Evolutionary conservation across 306 rosid genomes (phyloP).

Genomic region (Trichosanthes cucumerina): DNA sequence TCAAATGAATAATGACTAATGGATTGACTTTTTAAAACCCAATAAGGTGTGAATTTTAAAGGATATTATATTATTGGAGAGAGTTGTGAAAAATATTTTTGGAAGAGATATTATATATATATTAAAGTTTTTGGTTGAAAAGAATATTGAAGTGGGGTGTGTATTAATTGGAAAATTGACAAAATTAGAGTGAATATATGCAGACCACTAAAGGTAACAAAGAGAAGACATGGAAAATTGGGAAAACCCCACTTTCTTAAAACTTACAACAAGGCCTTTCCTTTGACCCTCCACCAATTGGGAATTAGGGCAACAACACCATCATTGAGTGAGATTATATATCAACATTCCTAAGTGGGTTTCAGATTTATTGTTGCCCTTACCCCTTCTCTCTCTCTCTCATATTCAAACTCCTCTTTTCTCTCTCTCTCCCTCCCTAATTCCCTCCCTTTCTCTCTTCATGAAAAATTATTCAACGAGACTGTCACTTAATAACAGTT

Average conservation of each 20-base stretch:
- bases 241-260: conserved; percentile 27
- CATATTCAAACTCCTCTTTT: background rate
- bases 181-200: background rate
- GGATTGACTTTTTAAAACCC: too few species aligned
- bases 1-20: background rate
- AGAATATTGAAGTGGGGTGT: background rate
- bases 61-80: background rate
- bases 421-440: background rate
- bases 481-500: too few species aligned
- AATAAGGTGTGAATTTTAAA: too few species aligned
- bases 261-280: background rate
- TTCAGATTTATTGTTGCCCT: conserved; percentile 7
- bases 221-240: background rate
- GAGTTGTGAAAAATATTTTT: background rate
- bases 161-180: background rate
- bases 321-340: conserved; percentile 20
- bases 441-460: background rate
- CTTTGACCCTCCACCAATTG: conserved; percentile 34
- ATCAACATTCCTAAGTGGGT: conserved; percentile 20
- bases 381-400: background rate
- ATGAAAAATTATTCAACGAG: too few species aligned
- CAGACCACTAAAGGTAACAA: conserved; percentile 3
- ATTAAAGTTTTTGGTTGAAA: background rate
- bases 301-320: conserved; percentile 20
- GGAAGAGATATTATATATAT: background rate